Conservation (phyloP, 306 rosid species). For the Trifolium repens region DNA sequence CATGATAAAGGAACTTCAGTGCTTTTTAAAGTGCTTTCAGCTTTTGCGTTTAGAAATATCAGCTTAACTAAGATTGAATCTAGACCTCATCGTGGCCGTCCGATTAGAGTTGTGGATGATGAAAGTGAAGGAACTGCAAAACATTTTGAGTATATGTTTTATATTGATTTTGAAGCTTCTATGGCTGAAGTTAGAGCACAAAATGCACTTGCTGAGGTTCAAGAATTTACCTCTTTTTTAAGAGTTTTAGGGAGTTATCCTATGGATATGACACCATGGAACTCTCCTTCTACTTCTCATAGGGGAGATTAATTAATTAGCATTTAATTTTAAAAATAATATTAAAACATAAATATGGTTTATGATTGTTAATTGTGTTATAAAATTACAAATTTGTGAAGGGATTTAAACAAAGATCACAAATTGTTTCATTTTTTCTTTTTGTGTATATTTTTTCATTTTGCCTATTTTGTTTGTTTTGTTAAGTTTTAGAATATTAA, state of each 20-base stretch:
- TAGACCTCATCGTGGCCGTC: constrained; percentile 84
- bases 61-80: constrained; percentile 96
- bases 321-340: background rate
- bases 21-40: constrained; percentile 86
- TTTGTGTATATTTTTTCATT: background rate
- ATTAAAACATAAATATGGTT: constrained; percentile 11
- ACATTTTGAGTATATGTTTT: constrained; percentile 90
- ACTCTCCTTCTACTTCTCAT: constrained; percentile 51
- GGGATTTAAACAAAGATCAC: background rate
- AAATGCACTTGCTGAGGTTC: constrained; percentile 92
- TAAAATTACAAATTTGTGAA: background rate
- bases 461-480: background rate
- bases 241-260: constrained; percentile 93
- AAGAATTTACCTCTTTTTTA: constrained; percentile 93
- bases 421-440: background rate
- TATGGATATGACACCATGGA: constrained; percentile 98
- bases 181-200: constrained; percentile 96
- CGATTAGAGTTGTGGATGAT: constrained; percentile 77
- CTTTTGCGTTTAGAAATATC: constrained; percentile 89
- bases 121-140: constrained; percentile 89
- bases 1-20: constrained; percentile 91
- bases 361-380: constrained; percentile 5
- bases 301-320: constrained; percentile 34
- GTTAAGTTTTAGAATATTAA: background rate
- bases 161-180: constrained; percentile 91